Percentiles rank a stretch among this genome's conserved stretches.
Evolutionary conservation across 495 filamentous ascomycete genomes (phyloP).

Genomic region (Hypoxylon lienhwacheense): DNA sequence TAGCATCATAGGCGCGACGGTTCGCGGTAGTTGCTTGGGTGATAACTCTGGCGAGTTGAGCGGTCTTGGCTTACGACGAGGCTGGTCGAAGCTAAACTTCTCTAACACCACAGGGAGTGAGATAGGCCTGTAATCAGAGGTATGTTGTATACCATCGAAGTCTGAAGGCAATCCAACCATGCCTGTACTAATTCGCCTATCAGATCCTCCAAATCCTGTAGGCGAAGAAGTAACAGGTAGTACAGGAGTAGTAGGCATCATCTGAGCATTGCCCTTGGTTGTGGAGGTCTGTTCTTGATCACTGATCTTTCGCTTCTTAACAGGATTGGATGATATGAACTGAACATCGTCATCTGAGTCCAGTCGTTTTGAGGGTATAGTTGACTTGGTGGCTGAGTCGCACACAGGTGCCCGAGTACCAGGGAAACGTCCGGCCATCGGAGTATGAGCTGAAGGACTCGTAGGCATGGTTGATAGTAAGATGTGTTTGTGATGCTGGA

Average conservation of each 20-base stretch:
- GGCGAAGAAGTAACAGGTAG: slow-evolving; percentile 1
- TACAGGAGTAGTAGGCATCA: slow-evolving; percentile 2
- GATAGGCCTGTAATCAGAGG: slow-evolving; percentile 30
- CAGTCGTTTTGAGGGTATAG: slow-evolving; percentile 25
- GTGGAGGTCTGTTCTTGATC: slow-evolving; percentile 27
- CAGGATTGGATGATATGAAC: slow-evolving; percentile 48
- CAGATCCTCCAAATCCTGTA: slow-evolving; percentile 18
- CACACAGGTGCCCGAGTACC: not conserved
- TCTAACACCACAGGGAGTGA: slow-evolving; percentile 42
- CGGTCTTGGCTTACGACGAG: slow-evolving; percentile 30
- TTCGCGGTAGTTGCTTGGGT: slow-evolving; percentile 38
- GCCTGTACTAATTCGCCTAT: slow-evolving; percentile 42
- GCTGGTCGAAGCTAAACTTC: slow-evolving; percentile 33
- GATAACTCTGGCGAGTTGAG: slow-evolving; percentile 35
- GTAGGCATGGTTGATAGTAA: slow-evolving; percentile 9
- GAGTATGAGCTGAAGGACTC: slow-evolving; percentile 1
- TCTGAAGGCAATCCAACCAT: slow-evolving; percentile 39
- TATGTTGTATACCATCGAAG: slow-evolving; percentile 27
- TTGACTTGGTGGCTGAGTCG: slow-evolving; percentile 6
- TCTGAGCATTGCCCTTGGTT: not conserved
- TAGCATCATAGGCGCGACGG: slow-evolving; percentile 11
- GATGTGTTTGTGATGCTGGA: slow-evolving; percentile 1
- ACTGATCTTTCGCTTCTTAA: slow-evolving; percentile 43
- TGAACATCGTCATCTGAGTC: slow-evolving; percentile 49
- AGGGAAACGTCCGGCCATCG: not conserved